Evolutionary conservation across 1,139 yeast species (phyloP).

Genomic region (Blastobotrys proliferans): DNA sequence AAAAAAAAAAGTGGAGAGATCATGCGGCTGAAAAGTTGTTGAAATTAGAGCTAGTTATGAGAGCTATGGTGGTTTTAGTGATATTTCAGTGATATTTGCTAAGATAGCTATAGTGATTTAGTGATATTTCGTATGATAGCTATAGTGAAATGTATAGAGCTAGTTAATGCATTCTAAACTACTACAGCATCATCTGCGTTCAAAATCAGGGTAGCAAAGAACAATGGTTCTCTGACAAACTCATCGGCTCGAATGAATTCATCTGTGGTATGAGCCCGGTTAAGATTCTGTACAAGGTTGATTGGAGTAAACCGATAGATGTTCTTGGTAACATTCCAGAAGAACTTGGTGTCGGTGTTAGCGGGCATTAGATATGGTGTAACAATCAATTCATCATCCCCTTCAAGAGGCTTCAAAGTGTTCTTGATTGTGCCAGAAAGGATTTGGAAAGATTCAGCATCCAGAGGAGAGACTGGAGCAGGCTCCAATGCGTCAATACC

Average conservation of each 20-base stretch:
- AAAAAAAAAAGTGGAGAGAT: too few species aligned
- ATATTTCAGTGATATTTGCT: too few species aligned
- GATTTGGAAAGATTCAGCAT: constrained; percentile 48
- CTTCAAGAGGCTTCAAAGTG: constrained; percentile 12
- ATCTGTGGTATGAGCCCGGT: constrained; percentile 15
- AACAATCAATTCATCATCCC: constrained; percentile 37
- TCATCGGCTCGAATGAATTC: constrained; percentile 14
- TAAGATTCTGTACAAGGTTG: constrained; percentile 14
- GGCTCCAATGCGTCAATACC: constrained; percentile 41
- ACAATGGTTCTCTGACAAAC: constrained; percentile 16
- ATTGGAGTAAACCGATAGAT: constrained; percentile 63
- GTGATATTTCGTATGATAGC: too few species aligned
- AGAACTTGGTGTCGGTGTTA: constrained; percentile 78
- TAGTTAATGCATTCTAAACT: not conserved
- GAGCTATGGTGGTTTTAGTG: too few species aligned
- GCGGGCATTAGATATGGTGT: constrained; percentile 71
- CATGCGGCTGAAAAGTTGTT: too few species aligned
- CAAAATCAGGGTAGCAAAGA: constrained; percentile 25
- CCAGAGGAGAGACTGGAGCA: constrained; percentile 54
- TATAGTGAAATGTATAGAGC: too few species aligned
- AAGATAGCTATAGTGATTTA: too few species aligned
- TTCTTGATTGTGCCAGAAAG: constrained; percentile 56
- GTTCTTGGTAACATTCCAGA: constrained; percentile 66
- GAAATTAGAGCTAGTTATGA: too few species aligned
- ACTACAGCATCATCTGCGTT: constrained; percentile 37